Conservation (phyloP, 495 filamentous ascomycete genomes). For the Xylaria longipes region DNA sequence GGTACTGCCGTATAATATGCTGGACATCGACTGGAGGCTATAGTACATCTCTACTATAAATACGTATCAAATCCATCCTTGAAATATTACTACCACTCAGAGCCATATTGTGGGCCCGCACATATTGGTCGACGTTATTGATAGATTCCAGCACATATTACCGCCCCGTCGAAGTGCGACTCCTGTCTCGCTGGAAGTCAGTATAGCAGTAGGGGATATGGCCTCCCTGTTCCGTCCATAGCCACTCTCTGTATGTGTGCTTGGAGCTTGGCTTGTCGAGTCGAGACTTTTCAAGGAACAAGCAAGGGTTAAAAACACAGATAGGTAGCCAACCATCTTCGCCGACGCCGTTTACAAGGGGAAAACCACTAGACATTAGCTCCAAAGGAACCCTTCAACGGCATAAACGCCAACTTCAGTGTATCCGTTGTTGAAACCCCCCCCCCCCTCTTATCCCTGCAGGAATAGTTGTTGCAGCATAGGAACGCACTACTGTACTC, state of each 20-base stretch:
- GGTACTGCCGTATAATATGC: constrained; percentile 17
- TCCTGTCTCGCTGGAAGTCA: not conserved
- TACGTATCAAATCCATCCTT: constrained; percentile 2
- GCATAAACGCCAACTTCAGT: not conserved
- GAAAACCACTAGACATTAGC: not conserved
- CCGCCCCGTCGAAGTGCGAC: not conserved
- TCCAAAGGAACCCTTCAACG: not conserved
- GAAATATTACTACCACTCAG: constrained; percentile 9
- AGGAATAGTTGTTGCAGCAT: not conserved
- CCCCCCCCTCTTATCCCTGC: constrained; percentile 18
- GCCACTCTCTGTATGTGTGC: too few relatives aligned
- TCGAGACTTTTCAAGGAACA: not conserved
- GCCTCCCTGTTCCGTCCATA: not conserved
- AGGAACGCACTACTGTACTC: constrained; percentile 6
- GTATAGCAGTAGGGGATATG: not conserved
- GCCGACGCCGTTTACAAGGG: not conserved
- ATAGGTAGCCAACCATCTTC: not conserved
- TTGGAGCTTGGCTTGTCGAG: constrained; percentile 9
- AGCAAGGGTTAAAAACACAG: not conserved
- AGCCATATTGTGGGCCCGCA: not conserved
- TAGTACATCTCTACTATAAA: constrained; percentile 2
- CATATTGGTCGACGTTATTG: constrained; percentile 12
- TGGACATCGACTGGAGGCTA: constrained; percentile 3
- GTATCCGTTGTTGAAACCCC: not conserved
- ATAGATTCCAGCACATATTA: constrained; percentile 10